phyloP scores from a whole-genome alignment of 805 yeast species.

The Cyberlindnera nakhonratchasimensis region DNA sequence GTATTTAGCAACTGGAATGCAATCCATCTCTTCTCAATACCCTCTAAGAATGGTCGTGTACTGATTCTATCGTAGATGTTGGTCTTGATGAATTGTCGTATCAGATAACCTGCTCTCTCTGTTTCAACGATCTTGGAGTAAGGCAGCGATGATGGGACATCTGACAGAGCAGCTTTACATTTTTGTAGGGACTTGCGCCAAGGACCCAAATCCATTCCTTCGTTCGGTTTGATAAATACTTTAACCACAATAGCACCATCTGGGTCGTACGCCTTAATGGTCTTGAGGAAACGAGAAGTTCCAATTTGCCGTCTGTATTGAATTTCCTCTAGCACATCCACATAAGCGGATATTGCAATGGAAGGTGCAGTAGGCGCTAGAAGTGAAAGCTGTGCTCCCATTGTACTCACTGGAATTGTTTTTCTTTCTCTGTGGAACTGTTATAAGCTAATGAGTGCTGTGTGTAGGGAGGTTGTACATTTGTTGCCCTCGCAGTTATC shows the following conservation, averaged over 20 bases:
- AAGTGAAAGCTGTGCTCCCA: slow-evolving; percentile 87
- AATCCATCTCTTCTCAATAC: slow-evolving; percentile 79
- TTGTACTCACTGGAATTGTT: slow-evolving; percentile 27
- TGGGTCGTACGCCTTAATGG: slow-evolving; percentile 73
- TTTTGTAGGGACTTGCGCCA: slow-evolving; percentile 28
- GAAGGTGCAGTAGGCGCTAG: slow-evolving; percentile 90
- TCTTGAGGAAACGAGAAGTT: slow-evolving; percentile 79
- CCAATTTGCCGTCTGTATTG: slow-evolving; percentile 76
- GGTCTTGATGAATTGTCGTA: slow-evolving; percentile 75
- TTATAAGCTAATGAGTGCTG: not conserved
- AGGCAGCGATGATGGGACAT: slow-evolving; percentile 62
- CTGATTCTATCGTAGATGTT: slow-evolving; percentile 86
- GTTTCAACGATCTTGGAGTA: slow-evolving; percentile 78
- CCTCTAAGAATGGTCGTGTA: slow-evolving; percentile 81
- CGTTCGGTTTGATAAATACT: slow-evolving; percentile 71
- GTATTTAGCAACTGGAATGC: slow-evolving; percentile 74
- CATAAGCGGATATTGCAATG: slow-evolving; percentile 84
- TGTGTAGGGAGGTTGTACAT: not conserved
- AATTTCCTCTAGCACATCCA: slow-evolving; percentile 71
- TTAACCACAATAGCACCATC: slow-evolving; percentile 76
- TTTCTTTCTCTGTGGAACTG: not conserved
- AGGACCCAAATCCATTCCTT: slow-evolving; percentile 25
- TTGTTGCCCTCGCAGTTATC: not conserved
- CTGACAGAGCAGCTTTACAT: slow-evolving; percentile 40
- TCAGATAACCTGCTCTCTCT: slow-evolving; percentile 85